These are phyloP conservation scores for Amanita molliuscula DNA, from an alignment of 768 basidiomycete genomes.

Conservation along the genomic window DNA sequence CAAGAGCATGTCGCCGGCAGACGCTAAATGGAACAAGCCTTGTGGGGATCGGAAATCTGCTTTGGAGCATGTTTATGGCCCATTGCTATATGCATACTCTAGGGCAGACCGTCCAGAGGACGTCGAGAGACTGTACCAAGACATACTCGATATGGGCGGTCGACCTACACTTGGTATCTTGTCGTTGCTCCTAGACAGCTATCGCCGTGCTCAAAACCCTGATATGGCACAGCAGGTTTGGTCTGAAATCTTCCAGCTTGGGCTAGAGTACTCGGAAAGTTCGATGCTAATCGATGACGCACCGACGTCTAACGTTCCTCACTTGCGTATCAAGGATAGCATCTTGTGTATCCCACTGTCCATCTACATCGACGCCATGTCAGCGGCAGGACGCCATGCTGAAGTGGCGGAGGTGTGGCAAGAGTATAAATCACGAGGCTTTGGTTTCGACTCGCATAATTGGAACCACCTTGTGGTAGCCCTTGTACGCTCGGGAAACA, in stretches of 20 bases:
- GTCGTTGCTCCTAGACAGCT: slow-evolving; percentile 59
- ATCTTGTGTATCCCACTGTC: slow-evolving; percentile 72
- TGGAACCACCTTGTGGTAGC: slow-evolving; percentile 82
- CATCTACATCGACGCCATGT: slow-evolving; percentile 70
- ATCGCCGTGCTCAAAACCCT: slow-evolving; percentile 48
- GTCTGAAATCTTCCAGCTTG: slow-evolving; percentile 56
- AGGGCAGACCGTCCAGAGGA: slow-evolving; percentile 32
- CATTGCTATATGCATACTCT: slow-evolving; percentile 47
- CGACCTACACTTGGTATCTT: slow-evolving; percentile 50
- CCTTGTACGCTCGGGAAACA: slow-evolving; percentile 69
- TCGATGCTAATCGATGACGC: slow-evolving; percentile 20
- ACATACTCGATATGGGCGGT: slow-evolving; percentile 43
- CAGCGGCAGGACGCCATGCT: slow-evolving; percentile 46
- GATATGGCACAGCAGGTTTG: slow-evolving; percentile 53
- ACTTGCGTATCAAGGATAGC: slow-evolving; percentile 26
- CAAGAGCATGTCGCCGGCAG: slow-evolving; percentile 30
- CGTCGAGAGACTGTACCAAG: slow-evolving; percentile 45
- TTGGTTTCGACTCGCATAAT: slow-evolving; percentile 79
- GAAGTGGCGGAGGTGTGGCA: slow-evolving; percentile 62
- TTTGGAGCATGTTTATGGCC: slow-evolving; percentile 47
- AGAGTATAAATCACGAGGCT: slow-evolving; percentile 47
- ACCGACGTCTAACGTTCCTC: slow-evolving; percentile 10
- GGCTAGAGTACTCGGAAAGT: slow-evolving; percentile 28
- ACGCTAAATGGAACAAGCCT: slow-evolving; percentile 28
- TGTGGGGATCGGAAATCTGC: slow-evolving; percentile 29